Evolutionary conservation across 768 basidiomycete species (phyloP).

Genomic region (Sporobolomyces phaffii): DNA sequence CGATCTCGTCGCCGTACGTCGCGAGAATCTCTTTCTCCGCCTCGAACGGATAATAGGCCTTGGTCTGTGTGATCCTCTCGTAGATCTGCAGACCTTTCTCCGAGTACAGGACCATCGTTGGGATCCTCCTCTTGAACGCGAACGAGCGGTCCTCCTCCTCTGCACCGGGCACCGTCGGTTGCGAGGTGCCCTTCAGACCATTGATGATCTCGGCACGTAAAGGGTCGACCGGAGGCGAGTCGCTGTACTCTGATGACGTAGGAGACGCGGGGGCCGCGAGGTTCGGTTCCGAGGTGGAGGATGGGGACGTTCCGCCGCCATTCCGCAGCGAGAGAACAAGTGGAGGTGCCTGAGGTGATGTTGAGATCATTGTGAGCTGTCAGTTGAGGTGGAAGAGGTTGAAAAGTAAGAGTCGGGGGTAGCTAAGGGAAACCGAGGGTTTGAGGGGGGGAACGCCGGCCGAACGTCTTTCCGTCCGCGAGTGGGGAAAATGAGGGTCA

Average conservation of each 20-base stretch:
- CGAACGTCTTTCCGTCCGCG: no score
- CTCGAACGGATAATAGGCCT: slow-evolving; percentile 73
- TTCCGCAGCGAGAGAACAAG: slow-evolving; percentile 4
- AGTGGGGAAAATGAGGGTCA: no score
- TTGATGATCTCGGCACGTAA: slow-evolving; percentile 27
- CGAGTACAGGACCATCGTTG: slow-evolving; percentile 67
- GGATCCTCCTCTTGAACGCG: slow-evolving; percentile 25
- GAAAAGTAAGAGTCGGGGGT: neutral
- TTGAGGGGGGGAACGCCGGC: no score
- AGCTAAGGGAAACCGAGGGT: no score
- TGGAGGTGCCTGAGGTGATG: neutral
- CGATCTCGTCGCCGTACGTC: slow-evolving; percentile 66
- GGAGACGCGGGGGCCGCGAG: neutral
- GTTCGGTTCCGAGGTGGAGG: neutral
- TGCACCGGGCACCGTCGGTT: slow-evolving; percentile 14
- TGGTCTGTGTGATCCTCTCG: slow-evolving; percentile 71
- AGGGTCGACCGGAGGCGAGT: slow-evolving; percentile 11
- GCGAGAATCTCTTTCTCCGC: slow-evolving; percentile 83
- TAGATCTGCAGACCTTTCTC: slow-evolving; percentile 77
- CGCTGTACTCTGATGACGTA: neutral
- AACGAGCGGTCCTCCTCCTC: slow-evolving; percentile 9
- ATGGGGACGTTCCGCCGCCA: neutral
- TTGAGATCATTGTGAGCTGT: neutral
- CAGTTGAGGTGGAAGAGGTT: neutral
- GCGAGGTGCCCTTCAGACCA: slow-evolving; percentile 11